Conservation (phyloP, 2,329 filamentous ascomycete species). For the Sporothrix humicola region DNA sequence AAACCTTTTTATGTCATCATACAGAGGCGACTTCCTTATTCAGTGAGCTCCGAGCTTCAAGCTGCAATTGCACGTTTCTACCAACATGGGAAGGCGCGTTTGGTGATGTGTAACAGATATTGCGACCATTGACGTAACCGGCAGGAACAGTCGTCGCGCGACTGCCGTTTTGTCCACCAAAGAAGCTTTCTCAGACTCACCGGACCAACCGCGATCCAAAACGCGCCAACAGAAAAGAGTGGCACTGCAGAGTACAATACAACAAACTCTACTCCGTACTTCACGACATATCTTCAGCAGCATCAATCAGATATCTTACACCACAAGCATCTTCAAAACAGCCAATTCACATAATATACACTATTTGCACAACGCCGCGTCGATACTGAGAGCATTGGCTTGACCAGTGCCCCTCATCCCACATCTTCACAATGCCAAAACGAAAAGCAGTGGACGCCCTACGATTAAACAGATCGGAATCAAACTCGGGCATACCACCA, state of each 20-base stretch:
- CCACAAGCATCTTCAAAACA: too few relatives aligned
- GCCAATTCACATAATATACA: too few relatives aligned
- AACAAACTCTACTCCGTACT: not conserved
- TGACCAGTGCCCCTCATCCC: not conserved
- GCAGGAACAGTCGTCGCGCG: not conserved
- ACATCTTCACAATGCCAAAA: slow-evolving; percentile 5
- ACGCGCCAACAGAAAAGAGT: not conserved
- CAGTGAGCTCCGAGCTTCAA: too few relatives aligned
- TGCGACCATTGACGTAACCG: not conserved
- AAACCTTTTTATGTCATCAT: too few relatives aligned
- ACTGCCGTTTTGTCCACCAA: not conserved
- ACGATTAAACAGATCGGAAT: too few relatives aligned
- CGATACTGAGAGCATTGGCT: not conserved
- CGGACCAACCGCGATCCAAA: not conserved
- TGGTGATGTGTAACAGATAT: not conserved
- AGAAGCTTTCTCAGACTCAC: too few relatives aligned
- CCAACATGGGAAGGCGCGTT: not conserved
- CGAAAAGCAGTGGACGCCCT: not conserved
- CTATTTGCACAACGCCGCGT: not conserved
- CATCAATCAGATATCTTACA: too few relatives aligned
- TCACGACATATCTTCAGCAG: too few relatives aligned
- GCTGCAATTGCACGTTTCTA: too few relatives aligned
- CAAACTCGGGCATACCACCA: too few relatives aligned
- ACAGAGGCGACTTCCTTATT: not conserved
- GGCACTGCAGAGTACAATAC: not conserved